Base-by-base conservation (phyloP, 192 early-diverging fungal genomes). In the Coemansia sp. region DNA sequence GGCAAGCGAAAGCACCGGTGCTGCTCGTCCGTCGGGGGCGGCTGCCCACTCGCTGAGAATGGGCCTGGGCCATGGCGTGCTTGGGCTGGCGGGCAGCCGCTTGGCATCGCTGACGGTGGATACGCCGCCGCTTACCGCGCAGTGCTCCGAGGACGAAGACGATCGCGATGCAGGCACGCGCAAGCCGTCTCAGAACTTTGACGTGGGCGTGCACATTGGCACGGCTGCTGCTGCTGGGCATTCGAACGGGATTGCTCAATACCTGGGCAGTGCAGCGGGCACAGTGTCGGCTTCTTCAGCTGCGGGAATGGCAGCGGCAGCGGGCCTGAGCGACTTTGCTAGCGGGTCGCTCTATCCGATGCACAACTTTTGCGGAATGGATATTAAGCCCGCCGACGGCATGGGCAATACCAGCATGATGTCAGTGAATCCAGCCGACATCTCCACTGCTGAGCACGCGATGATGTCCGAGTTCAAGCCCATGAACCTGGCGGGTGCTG, bases 111-210 rank as follows among this genome's bases (percentile, higher is more conserved):
- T 47, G 53, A 26, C 61, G 14, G 55, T 30, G 7, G 55, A 65
- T 28, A 64, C 73, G 19, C 63, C 63, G 50, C 63, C 73, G 37
- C 49, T 77, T 28, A 73, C 71, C 6, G 71, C 71, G 13, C 64
- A 43, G 48, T 66, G 63, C 60, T 63, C 67, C 0, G 73, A 77
- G 48, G 73, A 77, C 51, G 72, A 69, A 36, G 72, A 76, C 1
- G 72, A 68, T 16, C 54, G 71, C 11, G 60, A 50, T 8, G 38
- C 21, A 16, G 11, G 30, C 48, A 58, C 43, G 21, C 55, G 55
- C 51, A 62, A 62, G 46, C 5, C 48, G 28, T 55, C 59, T n/a
- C 68, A 66, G n/a, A 61, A 49, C 46, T 57, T 65, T 50, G 44
- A 59, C 12, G 16, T 50, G 3, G 13, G 44, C 5, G 42, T 65